These are phyloP conservation scores for Megacollybia marginata DNA, from an alignment of 768 basidiomycete species.

Conservation along the genomic window DNA sequence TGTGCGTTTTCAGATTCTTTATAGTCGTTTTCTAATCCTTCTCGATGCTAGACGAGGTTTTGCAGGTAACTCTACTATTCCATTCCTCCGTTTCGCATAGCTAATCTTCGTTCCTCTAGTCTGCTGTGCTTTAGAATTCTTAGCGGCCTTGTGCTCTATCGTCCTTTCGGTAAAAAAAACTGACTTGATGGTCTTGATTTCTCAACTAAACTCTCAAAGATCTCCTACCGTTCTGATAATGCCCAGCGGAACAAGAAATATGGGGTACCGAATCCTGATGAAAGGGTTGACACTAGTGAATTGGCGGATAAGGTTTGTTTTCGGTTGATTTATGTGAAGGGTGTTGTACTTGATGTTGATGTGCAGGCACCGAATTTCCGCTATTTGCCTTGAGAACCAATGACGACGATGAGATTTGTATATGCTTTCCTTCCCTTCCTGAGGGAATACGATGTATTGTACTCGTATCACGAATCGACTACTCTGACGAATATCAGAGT, in stretches of 20 bases:
- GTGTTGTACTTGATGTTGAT: not conserved
- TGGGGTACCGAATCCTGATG: constrained; percentile 40
- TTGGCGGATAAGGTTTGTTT: constrained; percentile 55
- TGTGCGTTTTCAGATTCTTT: constrained; percentile 30
- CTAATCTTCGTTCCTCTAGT: constrained; percentile 21
- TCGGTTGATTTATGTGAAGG: not conserved
- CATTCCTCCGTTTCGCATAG: not conserved
- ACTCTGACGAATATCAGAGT: too few species aligned
- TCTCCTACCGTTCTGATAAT: constrained; percentile 61
- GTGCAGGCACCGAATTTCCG: constrained; percentile 54
- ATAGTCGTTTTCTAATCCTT: not conserved
- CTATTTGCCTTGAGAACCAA: constrained; percentile 28
- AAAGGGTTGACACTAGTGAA: constrained; percentile 55
- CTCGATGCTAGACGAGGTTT: constrained; percentile 44
- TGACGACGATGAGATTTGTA: too few species aligned
- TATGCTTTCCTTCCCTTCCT: too few species aligned
- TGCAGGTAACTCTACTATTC: constrained; percentile 30
- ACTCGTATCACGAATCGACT: too few species aligned
- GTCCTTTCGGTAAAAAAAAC: constrained; percentile 41
- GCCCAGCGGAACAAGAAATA: constrained; percentile 42
- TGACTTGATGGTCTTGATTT: not conserved
- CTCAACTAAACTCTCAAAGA: constrained; percentile 24
- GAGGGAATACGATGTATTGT: too few species aligned
- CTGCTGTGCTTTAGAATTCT: constrained; percentile 42
- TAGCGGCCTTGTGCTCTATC: constrained; percentile 44